phyloP scores from a whole-genome alignment of 768 basidiomycete species.

The Rhizopogon sp. region DNA sequence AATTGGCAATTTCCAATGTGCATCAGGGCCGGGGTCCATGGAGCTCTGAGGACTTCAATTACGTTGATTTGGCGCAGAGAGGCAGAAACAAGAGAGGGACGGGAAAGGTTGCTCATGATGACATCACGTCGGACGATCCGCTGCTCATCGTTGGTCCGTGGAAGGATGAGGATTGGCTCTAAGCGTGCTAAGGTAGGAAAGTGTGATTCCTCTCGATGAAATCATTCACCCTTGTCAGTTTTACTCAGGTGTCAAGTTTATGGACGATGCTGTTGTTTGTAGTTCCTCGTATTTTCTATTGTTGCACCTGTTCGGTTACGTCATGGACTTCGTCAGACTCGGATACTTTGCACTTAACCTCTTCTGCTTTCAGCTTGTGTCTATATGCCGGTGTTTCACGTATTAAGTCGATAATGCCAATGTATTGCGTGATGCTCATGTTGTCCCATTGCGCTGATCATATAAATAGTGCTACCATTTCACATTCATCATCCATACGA shows the following conservation, averaged over 20 bases:
- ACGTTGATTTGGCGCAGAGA: constrained; percentile 13
- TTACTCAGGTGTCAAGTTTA: not conserved
- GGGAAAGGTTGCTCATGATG: not conserved
- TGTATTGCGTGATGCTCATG: too few species aligned
- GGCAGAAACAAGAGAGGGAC: not conserved
- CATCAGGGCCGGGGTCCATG: constrained; percentile 2
- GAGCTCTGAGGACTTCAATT: constrained; percentile 14
- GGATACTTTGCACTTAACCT: not conserved
- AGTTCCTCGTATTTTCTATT: not conserved
- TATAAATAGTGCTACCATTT: too few species aligned
- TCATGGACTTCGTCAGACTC: not conserved
- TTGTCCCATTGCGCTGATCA: too few species aligned
- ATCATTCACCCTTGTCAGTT: not conserved
- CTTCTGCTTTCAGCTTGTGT: not conserved
- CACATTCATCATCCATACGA: too few species aligned
- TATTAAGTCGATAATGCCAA: too few species aligned
- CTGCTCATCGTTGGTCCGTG: constrained; percentile 19
- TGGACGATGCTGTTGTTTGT: not conserved
- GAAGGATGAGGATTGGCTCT: constrained; percentile 6
- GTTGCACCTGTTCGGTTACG: not conserved
- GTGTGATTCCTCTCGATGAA: not conserved
- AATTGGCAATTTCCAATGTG: constrained; percentile 19
- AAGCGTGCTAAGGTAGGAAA: constrained; percentile 7
- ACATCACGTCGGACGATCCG: constrained; percentile 17
- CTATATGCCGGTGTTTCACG: too few species aligned